Base-by-base conservation (phyloP, 176 grass and related monocot genomes). In the Lolium perenne region DNA sequence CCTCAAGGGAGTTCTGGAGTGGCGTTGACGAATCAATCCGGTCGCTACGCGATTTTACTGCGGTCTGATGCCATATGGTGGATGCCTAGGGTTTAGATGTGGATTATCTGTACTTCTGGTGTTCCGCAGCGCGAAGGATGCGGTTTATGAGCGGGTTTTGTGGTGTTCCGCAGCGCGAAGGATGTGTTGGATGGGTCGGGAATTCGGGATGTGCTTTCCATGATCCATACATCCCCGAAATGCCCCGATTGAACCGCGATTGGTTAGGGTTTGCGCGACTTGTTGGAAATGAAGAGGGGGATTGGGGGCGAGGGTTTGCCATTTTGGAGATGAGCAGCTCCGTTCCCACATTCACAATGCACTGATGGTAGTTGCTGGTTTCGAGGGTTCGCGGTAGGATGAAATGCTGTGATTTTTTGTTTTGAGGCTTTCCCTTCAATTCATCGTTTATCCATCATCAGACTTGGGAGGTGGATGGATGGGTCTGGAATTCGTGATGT, bases 351-450 rank as follows among this genome's bases (percentile, higher is more conserved):
- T 55, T 17, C 15, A 17, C 51, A 55, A 55, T 55, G 51, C 17
- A 55, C 4, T 55, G 51, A 55, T 55, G 51, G 51, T 55, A 17
- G 15, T 15, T 1, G 4, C 14, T 13, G 10, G 10, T 23, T 22
- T 84, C 50, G 20, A 21, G 40, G 46, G 56, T 83, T 78, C 5
- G 70, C 29, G 6, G 25, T 32, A 77, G 25, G 56, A 46, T 77
- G 21, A 13, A 79, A 79, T 74, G 69, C 60, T 26, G 20, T n/a
- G 6, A 3, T 12, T 56, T 12, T 56, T 29, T n/a, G 29, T 29
- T 29, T 29, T 29, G 29, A 29, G 29, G 29, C 1, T 25, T 38
- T 53, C 4, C 50, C 13, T 14, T 16, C 13, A 53, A 53, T 53
- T 53, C 50, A 53, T 13, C 50, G 0, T 53, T 53, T 53, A 53